Evolutionary conservation across 106 monocot genomes (phyloP).

Genomic region (Dendrobium huoshanense): DNA sequence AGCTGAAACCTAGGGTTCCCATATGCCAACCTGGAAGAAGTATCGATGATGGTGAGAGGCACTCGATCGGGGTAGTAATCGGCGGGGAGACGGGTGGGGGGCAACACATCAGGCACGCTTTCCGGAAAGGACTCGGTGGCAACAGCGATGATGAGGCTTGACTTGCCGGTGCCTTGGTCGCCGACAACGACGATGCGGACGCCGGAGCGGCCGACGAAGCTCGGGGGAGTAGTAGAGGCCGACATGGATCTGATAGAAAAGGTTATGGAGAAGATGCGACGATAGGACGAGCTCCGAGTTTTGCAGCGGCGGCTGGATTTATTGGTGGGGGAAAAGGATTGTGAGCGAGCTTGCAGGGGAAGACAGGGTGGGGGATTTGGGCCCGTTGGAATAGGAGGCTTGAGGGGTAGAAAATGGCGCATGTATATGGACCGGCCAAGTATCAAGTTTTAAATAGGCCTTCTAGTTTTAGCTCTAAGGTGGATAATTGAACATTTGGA

Average conservation of each 20-base stretch:
- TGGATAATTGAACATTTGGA: no score
- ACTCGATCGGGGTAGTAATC: constrained; percentile 93
- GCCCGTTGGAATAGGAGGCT: no score
- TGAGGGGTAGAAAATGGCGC: no score
- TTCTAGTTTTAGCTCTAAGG: no score
- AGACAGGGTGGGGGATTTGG: background rate
- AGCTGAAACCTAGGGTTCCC: background rate
- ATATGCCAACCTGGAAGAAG: constrained; percentile 60
- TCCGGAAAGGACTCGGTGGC: constrained; percentile 87
- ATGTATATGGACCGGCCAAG: no score
- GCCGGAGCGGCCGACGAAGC: constrained; percentile 42
- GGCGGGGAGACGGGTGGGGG: constrained; percentile 75
- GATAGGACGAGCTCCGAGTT: background rate
- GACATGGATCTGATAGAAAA: background rate
- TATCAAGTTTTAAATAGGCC: no score
- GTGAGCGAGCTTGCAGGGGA: background rate
- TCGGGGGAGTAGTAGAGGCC: background rate
- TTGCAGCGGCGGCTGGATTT: background rate
- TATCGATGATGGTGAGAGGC: constrained; percentile 92
- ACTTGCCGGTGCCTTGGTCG: constrained; percentile 76
- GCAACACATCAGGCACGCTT: constrained; percentile 54
- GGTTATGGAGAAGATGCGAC: background rate
- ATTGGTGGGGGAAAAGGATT: background rate
- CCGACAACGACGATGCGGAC: constrained; percentile 81
- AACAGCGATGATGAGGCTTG: constrained; percentile 76